Evolutionary conservation across 2,329 filamentous ascomycete genomes (phyloP).

Genomic region (Volutella citrinella): DNA sequence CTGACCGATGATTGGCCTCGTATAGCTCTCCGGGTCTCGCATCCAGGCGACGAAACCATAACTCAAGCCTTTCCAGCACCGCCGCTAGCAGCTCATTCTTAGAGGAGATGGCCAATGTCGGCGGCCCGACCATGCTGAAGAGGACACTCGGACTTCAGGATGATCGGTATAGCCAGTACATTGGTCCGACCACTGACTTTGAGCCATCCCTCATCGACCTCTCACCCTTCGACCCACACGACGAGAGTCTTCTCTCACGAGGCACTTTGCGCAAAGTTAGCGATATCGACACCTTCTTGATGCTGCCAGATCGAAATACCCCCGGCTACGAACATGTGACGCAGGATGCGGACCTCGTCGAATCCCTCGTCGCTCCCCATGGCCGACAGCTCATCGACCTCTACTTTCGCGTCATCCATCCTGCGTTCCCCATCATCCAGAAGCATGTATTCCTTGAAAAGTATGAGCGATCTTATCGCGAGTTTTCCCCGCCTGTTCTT

Average conservation of each 20-base stretch:
- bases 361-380: constrained; percentile 72
- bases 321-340: constrained; percentile 68
- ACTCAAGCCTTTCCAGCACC: constrained; percentile 59
- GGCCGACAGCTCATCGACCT: constrained; percentile 75
- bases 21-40: constrained; percentile 55
- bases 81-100: constrained; percentile 61
- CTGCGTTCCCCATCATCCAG: constrained; percentile 78
- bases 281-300: constrained; percentile 74
- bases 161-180: constrained; percentile 78
- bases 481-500: constrained; percentile 73
- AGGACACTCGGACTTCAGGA: constrained; percentile 72
- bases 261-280: constrained; percentile 73
- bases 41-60: constrained; percentile 48
- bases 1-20: constrained; percentile 49
- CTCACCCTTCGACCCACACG: constrained; percentile 75
- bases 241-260: constrained; percentile 71
- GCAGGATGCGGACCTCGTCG: constrained; percentile 68
- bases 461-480: constrained; percentile 68
- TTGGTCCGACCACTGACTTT: constrained; percentile 79
- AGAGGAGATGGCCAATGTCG: constrained; percentile 69
- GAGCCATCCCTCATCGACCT: constrained; percentile 81
- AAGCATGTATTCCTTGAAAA: constrained; percentile 78
- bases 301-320: constrained; percentile 72
- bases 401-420: constrained; percentile 79
- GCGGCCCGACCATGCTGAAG: constrained; percentile 63